Percentiles rank a stretch among this genome's conserved stretches.
phyloP scores from a whole-genome alignment of 1,284 basidiomycete species.

The Ustanciosporium gigantosporum region DNA sequence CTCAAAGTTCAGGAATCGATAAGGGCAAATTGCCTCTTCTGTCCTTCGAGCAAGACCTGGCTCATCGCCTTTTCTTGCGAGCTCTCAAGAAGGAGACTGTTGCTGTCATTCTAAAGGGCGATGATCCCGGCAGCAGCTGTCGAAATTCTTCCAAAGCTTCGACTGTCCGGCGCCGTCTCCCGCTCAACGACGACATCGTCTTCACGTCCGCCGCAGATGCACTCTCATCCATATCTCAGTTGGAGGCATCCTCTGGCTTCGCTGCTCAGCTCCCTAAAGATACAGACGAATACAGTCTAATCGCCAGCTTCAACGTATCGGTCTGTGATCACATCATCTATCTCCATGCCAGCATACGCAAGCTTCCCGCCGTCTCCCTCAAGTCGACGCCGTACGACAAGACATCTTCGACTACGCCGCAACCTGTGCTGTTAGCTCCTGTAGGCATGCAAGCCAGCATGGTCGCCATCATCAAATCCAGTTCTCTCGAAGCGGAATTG shows the following conservation, averaged over 20 bases:
- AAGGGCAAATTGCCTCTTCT: not conserved
- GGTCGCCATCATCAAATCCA: not conserved
- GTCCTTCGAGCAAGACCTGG: not conserved
- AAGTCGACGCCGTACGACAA: not conserved
- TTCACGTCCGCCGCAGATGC: not conserved
- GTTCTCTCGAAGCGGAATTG: not conserved
- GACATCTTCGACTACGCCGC: not conserved
- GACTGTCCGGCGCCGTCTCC: not conserved
- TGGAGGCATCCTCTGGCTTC: not conserved
- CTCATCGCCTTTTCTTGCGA: not conserved
- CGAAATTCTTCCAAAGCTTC: not conserved
- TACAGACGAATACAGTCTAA: not conserved
- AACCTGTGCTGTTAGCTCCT: not conserved
- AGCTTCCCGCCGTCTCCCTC: not conserved
- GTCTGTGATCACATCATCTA: not conserved
- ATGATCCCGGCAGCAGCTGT: not conserved
- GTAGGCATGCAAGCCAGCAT: not conserved
- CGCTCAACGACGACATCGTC: not conserved
- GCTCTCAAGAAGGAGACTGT: not conserved
- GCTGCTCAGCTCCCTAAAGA: not conserved
- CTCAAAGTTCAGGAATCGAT: not conserved
- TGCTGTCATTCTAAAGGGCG: not conserved
- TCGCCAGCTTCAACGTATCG: not conserved
- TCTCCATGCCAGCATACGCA: not conserved
- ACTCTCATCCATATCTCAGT: not conserved